Percentiles rank a stretch among this genome's conserved stretches.
Evolutionary conservation across 148 eudicot genomes (phyloP).

Genomic region (Bassia scoparia): DNA sequence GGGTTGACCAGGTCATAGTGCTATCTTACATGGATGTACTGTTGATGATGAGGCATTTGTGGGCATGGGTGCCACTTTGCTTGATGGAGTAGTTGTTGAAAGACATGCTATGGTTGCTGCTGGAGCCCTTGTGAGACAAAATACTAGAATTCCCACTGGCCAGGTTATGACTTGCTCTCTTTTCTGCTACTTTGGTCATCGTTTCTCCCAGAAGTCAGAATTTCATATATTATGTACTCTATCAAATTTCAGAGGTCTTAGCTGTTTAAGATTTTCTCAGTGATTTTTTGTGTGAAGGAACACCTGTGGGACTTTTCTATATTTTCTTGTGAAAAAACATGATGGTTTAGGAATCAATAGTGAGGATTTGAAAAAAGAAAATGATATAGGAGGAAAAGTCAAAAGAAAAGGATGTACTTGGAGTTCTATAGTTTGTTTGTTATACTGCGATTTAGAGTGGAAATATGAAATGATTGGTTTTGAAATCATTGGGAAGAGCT

Average conservation of each 20-base stretch:
- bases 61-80: conserved; percentile 86
- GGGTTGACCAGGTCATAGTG: conserved; percentile 63
- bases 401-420: not conserved
- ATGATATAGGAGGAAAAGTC: not conserved
- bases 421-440: not conserved
- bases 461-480: not conserved
- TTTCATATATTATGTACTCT: not conserved
- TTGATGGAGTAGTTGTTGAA: conserved; percentile 72
- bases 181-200: not conserved
- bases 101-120: conserved; percentile 87
- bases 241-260: not conserved
- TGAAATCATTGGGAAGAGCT: not conserved
- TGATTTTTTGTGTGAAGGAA: not conserved
- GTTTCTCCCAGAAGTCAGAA: not conserved
- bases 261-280: not conserved
- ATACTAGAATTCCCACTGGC: conserved; percentile 53
- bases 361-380: not conserved
- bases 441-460: not conserved
- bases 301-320: not conserved
- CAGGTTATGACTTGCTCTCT: conserved; percentile 32
- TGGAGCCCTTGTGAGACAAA: conserved; percentile 74
- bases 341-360: not conserved
- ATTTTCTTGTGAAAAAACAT: not conserved
- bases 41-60: conserved; percentile 85
- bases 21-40: conserved; percentile 75